Conservation (phyloP, 768 basidiomycete genomes). For the Kwoniella dejecticola region DNA sequence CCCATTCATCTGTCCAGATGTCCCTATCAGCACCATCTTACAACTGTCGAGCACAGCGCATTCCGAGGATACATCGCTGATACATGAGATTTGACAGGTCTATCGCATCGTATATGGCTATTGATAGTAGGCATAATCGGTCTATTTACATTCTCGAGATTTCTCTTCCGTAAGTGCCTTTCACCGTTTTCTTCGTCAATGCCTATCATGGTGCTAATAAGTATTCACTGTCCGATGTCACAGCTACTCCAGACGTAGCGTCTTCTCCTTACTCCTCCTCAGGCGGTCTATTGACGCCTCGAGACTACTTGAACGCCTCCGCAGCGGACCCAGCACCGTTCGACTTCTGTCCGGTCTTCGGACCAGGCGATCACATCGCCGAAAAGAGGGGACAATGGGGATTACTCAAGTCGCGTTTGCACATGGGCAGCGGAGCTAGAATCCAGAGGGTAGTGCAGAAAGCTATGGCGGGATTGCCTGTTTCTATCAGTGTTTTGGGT, state of each 20-base stretch:
- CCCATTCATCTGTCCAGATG: too few relatives aligned
- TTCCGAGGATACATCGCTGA: constrained; percentile 7
- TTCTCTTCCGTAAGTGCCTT: constrained; percentile 30
- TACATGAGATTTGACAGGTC: constrained; percentile 18
- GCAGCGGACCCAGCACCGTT: constrained; percentile 68
- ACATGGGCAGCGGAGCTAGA: constrained; percentile 77
- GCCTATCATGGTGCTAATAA: too few relatives aligned
- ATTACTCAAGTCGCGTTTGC: constrained; percentile 72
- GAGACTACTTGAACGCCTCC: constrained; percentile 77
- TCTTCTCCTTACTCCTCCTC: constrained; percentile 33
- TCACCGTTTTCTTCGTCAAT: too few relatives aligned
- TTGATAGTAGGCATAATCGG: constrained; percentile 28
- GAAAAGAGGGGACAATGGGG: constrained; percentile 74
- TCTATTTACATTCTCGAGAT: constrained; percentile 34
- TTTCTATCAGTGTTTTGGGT: constrained; percentile 87
- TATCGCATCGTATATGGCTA: constrained; percentile 42
- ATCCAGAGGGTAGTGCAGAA: constrained; percentile 80
- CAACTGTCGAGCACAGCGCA: too few relatives aligned
- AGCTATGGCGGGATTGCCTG: constrained; percentile 77
- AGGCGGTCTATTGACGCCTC: constrained; percentile 57
- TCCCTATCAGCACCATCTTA: neutral
- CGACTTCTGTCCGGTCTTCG: constrained; percentile 85
- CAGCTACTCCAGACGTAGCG: constrained; percentile 24
- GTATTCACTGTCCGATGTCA: neutral
- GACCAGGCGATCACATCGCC: constrained; percentile 76